phyloP scores from a whole-genome alignment of 2,329 filamentous ascomycete species.

The Colletotrichum tabaci region DNA sequence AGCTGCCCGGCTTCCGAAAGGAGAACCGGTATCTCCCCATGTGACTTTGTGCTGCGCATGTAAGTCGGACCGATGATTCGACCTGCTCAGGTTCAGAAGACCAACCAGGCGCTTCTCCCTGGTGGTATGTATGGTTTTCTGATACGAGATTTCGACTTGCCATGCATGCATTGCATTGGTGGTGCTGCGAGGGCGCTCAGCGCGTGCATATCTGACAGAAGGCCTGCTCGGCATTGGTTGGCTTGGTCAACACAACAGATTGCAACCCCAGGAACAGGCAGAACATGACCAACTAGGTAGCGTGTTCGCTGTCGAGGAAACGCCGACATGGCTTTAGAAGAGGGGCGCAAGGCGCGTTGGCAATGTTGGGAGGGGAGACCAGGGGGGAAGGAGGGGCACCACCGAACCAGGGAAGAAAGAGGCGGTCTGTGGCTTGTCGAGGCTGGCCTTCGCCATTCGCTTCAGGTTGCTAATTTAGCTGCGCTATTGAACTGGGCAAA shows the following conservation, averaged over 20 bases:
- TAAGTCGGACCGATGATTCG: neutral
- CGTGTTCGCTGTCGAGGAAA: neutral
- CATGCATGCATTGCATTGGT: slow-evolving; percentile 10
- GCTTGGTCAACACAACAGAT: slow-evolving; percentile 6
- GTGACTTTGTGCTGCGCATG: neutral
- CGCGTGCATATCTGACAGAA: slow-evolving; percentile 29
- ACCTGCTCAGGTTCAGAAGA: neutral
- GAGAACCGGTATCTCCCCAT: neutral
- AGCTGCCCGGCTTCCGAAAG: neutral
- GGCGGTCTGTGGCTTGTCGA: slow-evolving; percentile 17
- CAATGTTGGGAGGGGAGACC: neutral
- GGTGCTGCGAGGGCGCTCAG: slow-evolving; percentile 2
- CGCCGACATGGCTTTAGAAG: neutral
- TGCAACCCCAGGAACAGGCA: slow-evolving; percentile 1
- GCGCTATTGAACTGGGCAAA: slow-evolving; percentile 30
- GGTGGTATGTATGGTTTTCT: neutral
- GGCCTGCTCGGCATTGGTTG: slow-evolving; percentile 10
- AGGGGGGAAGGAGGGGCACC: neutral
- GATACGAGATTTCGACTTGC: slow-evolving; percentile 16
- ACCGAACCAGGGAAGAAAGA: neutral
- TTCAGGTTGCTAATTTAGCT: neutral
- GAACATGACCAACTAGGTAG: neutral
- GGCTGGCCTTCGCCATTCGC: slow-evolving; percentile 1
- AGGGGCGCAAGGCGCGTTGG: neutral
- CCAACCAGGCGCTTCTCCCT: neutral